phyloP scores from a whole-genome alignment of 768 basidiomycete species.

The Mycena capillaripes region DNA sequence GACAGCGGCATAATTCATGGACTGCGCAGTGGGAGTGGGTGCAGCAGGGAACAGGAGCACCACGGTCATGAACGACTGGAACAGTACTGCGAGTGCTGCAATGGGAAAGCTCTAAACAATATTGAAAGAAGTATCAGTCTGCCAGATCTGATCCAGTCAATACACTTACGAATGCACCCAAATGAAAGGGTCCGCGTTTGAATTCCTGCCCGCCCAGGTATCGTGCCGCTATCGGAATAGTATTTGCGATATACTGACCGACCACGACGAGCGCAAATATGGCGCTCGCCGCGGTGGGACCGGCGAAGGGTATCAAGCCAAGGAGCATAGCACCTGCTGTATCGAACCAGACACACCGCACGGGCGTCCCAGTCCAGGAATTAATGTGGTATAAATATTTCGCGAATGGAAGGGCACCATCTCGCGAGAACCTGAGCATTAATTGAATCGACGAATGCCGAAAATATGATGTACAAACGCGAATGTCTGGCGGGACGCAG shows the following conservation, averaged over 20 bases:
- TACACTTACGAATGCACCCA: conserved; percentile 57
- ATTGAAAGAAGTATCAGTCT: no score
- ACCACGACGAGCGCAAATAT: conserved; percentile 64
- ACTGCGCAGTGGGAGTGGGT: conserved; percentile 49
- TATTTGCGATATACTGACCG: conserved; percentile 61
- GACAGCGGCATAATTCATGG: conserved; percentile 74
- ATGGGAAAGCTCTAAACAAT: conserved; percentile 58
- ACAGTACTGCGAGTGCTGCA: conserved; percentile 59
- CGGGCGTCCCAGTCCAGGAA: conserved; percentile 51
- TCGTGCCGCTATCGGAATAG: conserved; percentile 65
- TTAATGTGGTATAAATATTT: conserved; percentile 14
- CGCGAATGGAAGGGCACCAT: conserved; percentile 4
- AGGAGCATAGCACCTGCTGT: conserved; percentile 54
- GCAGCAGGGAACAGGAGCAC: conserved; percentile 68
- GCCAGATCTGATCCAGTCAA: background rate
- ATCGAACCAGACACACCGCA: conserved; percentile 71
- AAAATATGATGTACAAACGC: background rate
- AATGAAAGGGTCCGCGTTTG: conserved; percentile 62
- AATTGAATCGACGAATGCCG: no score
- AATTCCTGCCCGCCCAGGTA: conserved; percentile 62
- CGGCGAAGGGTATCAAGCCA: conserved; percentile 66
- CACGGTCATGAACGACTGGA: conserved; percentile 67
- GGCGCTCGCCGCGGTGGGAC: conserved; percentile 66
- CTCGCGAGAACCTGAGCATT: conserved; percentile 9
- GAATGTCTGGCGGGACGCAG: conserved; percentile 23